Percentiles rank a stretch among this genome's conserved stretches.
phyloP scores from a whole-genome alignment of 2,329 filamentous ascomycete species.

The Paraconiothyrium sp. region DNA sequence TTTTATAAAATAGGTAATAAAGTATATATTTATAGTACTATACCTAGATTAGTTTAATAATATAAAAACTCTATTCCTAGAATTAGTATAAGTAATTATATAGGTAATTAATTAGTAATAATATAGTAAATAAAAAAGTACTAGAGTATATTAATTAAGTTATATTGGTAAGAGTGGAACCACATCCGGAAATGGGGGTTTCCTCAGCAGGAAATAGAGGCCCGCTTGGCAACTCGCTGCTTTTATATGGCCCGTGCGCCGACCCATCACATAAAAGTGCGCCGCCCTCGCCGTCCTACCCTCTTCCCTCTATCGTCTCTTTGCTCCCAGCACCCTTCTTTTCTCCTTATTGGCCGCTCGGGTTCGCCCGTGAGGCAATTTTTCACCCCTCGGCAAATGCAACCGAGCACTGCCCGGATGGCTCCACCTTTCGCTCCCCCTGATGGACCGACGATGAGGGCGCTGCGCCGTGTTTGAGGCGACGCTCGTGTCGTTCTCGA shows the following conservation, averaged over 20 bases:
- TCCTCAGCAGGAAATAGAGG: conserved; percentile 29
- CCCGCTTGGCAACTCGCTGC: conserved; percentile 31
- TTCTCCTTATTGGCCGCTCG: conserved; percentile 25
- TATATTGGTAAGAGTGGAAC: background rate
- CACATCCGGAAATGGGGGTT: conserved; percentile 30
- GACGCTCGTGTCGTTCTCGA: conserved; percentile 10
- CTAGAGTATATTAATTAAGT: too few species aligned
- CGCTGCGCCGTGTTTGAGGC: conserved; percentile 9
- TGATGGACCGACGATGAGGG: conserved; percentile 11
- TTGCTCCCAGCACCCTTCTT: conserved; percentile 20
- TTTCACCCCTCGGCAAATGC: conserved; percentile 21
- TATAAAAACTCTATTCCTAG: too few species aligned
- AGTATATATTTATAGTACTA: too few species aligned
- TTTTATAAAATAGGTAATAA: too few species aligned
- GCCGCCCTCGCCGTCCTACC: conserved; percentile 26
- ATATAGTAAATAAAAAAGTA: background rate
- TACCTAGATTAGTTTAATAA: too few species aligned
- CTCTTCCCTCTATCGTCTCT: conserved; percentile 23
- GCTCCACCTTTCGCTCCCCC: conserved; percentile 13
- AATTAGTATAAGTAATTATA: too few species aligned
- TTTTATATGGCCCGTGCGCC: conserved; percentile 35
- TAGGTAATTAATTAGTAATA: background rate
- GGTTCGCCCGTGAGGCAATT: conserved; percentile 27
- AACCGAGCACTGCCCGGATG: conserved; percentile 20
- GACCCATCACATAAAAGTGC: conserved; percentile 31